Evolutionary conservation across 108 stramenopile genomes (phyloP), one percentile per base, ranked within the genome.

Genomic region (Pseudonitzschia delicatissima): DNA sequence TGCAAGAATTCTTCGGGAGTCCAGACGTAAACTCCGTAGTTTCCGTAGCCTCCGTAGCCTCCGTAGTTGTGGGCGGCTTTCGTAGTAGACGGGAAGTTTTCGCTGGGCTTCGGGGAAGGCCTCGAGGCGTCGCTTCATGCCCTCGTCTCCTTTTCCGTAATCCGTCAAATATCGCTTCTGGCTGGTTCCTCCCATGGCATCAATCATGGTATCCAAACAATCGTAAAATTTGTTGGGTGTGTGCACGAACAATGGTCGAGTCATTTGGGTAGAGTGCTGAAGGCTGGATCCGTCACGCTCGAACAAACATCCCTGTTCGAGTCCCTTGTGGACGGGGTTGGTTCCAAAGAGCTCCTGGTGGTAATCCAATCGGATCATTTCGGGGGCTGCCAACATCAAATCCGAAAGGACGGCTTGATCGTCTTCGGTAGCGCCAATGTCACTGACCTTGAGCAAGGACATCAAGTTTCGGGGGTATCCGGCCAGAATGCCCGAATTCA

Each of bases 291-390:
- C 60, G 5, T 61, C 36, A 8, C n/a, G 60, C 40, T 61, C 60
- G 20, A 61, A 61, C 7, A 61, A 5, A 32, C 60, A 61, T n/a
- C 47, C 45, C 27, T 48, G 26, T 18, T 27, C 8, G 13, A 48
- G 25, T 17, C 63, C 63, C 6, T 48, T 48, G 26, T 18, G 44
- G 15, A 48, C 45, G 2, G 8, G 47, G 21, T 68, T 58, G 44
- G 26, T 68, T n/a, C 67, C 67, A 58, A 68, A 58, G 4, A 68
- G 23, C 23, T 58, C 34, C 3, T 68, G 67, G 34, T 68, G 42
- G 25, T 68, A 68, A 34, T 68, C 67, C 12, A 68, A 42, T 9
- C 42, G 26, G 21, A 68, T 68, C 57, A 58, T 20, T 15, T 57
- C 42, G 8, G 67, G 57, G 15, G 26, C 29, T 13, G 36, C 13